These are phyloP conservation scores for Alloteropsis semialata DNA, from an alignment of 176 grass and related monocot species.

Conservation along the genomic window DNA sequence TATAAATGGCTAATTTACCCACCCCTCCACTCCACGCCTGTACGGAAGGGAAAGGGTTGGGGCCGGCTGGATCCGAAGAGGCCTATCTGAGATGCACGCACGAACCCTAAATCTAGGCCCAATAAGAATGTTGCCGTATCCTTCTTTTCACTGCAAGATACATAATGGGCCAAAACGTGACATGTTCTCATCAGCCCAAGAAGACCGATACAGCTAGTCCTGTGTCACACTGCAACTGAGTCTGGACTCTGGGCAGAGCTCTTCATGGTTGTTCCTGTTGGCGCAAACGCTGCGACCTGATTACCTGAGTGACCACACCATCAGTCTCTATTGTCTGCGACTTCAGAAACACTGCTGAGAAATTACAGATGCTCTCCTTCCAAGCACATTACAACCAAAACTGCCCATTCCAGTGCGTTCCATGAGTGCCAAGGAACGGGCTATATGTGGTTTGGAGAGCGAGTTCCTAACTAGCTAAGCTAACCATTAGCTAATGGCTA, in stretches of 20 bases:
- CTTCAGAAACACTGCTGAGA: conserved; percentile 21
- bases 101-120: neutral
- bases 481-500: conserved; percentile 12
- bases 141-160: neutral
- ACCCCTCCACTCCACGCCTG: too few species aligned
- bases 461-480: neutral
- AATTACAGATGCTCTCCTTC: conserved; percentile 6
- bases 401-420: conserved; percentile 10
- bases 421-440: conserved; percentile 4
- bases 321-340: conserved; percentile 6
- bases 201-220: neutral
- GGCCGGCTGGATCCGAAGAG: too few species aligned
- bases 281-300: neutral
- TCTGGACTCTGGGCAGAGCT: neutral
- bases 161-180: neutral
- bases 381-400: conserved; percentile 45
- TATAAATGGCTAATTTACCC: too few species aligned
- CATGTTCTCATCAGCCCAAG: neutral
- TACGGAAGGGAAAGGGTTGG: too few species aligned
- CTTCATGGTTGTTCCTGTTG: neutral
- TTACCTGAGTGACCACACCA: neutral
- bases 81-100: too few species aligned
- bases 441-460: conserved; percentile 8
- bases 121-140: neutral
- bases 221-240: neutral